Base-by-base conservation (phyloP, 345 rosid species). In the Populus davidiana region DNA sequence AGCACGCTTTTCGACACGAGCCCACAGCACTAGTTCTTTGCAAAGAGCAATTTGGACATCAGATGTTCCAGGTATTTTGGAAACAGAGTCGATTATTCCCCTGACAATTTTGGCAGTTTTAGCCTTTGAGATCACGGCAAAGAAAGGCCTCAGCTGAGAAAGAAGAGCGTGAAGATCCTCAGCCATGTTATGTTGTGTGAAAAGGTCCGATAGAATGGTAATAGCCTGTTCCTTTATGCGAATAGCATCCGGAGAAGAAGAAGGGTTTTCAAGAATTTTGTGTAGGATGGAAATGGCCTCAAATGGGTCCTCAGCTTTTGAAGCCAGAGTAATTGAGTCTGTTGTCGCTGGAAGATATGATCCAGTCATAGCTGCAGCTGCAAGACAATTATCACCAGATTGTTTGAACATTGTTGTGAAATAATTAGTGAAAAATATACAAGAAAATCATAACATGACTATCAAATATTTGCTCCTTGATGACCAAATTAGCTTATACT, bases 21-120 rank as follows among this genome's bases (percentile, higher is more conserved):
- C 92, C 98, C 98, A 93, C 35, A 87, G 88, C 63, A 92, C 98
- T 92, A 93, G 91, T 77, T 96, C 99, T 82, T 80, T 91, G 88
- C 99, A 96, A n/a, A 96, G 96, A 66, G 97, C 70, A 77, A 96
- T 92, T 84, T 96, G 99, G 47, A 93, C 93, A 80, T 92, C 94
- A 11, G 97, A 90, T 1, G 97, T 90, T 59, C 90, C 94, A 0
- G 98, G 97, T 76, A 96, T 96, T 88, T 96, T 93, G 18, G 99
- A 96, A 25, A 93, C 96, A 31, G 93, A 83, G 80, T 96, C 99
- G 17, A 93, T 92, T 70, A 93, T 88, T 49, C 93, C 91, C 56
- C 97, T 82, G 20, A 92, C 97, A 71, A 96, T 91, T 74, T 96
- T 96, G 0, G 99, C 98, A 20, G 99, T 96, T 82, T 96, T 96